Evolutionary conservation across 2,329 filamentous ascomycete species (phyloP), one percentile per base, ranked within the genome.

Genomic region (Venturia carpophila): DNA sequence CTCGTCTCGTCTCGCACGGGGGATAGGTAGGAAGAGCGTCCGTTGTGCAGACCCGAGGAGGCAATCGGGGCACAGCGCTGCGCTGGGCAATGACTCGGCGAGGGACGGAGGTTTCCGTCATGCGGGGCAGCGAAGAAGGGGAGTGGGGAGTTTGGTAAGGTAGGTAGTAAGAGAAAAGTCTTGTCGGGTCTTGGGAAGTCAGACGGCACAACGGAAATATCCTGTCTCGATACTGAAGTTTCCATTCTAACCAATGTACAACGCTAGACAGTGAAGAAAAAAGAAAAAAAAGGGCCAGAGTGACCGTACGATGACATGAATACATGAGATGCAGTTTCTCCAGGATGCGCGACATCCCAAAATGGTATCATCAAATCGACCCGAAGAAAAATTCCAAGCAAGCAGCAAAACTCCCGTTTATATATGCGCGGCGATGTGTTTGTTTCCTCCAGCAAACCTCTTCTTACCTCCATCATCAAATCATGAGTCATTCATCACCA

Each of bases 281-380:
- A n/a, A n/a, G n/a, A n/a, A n/a, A n/a, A n/a, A n/a, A n/a, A n/a
- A n/a, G n/a, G n/a, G 6, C 6, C 30, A 34, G 17, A 30, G 10
- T 30, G 49, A 55, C 49, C 49, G 17, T 55, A 55, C 30, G 24
- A 30, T 55, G 49, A 37, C 52, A 58, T 37, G 37, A 19, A 58
- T 58, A 58, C 52, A 58, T 21, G 17, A 37, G 27, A 15, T 39
- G 27, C 13, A 13, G 52, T 37, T 37, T 58, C 37, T 27, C 27
- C 13, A 58, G 52, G 52, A 58, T 58, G 17, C 30, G 30, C 27
- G 30, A 37, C 30, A 37, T 58, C 52, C 52, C 52, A 45, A 45
- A 52, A 37, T 58, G 52, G 52, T 58, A 58, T 58, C 52, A 58
- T 58, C 52, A 34, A 27, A 58, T 13, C 52, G 30, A 10, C 19